A percentile compares a stretch with the other conserved stretches of the same genome.
Conservation (phyloP, 371 early-diverging fungal genomes). For the Rhizomucor pusillus region DNA sequence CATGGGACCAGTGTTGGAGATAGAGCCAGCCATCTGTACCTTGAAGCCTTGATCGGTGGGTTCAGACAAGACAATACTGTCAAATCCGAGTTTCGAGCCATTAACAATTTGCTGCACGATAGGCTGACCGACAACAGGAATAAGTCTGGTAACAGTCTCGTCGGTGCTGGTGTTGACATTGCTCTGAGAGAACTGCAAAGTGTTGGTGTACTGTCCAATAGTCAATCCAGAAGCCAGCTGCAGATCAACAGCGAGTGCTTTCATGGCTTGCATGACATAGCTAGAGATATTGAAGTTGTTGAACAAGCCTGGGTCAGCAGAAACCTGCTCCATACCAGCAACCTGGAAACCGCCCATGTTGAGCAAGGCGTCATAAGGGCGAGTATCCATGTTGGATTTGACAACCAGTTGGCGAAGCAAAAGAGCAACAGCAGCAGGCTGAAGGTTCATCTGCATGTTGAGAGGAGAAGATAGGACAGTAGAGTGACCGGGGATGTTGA, state of each 20-base stretch:
- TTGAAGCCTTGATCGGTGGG: conserved; percentile 49
- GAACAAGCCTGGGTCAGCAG: conserved; percentile 42
- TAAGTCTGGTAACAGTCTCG: conserved; percentile 39
- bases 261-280: conserved; percentile 54
- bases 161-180: conserved; percentile 47
- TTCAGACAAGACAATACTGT: conserved; percentile 45
- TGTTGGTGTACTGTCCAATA: conserved; percentile 52
- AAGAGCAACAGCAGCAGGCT: conserved; percentile 43
- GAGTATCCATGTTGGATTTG: conserved; percentile 41
- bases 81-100: conserved; percentile 46
- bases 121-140: conserved; percentile 58
- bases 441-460: conserved; percentile 40
- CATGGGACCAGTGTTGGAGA: conserved; percentile 62
- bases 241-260: conserved; percentile 48
- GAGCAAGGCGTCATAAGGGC: conserved; percentile 48
- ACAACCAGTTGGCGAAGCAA: conserved; percentile 52
- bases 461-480: conserved; percentile 30
- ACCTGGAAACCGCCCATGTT: conserved; percentile 46
- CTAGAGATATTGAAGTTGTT: conserved; percentile 46
- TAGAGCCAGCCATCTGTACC: conserved; percentile 54
- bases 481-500: conserved; percentile 32
- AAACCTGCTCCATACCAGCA: conserved; percentile 31
- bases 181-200: conserved; percentile 46
- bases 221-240: conserved; percentile 45
- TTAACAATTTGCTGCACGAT: conserved; percentile 60